These are phyloP conservation scores for Cyclanthera cordifolia DNA, from an alignment of 306 rosid genomes.

Conservation along the genomic window DNA sequence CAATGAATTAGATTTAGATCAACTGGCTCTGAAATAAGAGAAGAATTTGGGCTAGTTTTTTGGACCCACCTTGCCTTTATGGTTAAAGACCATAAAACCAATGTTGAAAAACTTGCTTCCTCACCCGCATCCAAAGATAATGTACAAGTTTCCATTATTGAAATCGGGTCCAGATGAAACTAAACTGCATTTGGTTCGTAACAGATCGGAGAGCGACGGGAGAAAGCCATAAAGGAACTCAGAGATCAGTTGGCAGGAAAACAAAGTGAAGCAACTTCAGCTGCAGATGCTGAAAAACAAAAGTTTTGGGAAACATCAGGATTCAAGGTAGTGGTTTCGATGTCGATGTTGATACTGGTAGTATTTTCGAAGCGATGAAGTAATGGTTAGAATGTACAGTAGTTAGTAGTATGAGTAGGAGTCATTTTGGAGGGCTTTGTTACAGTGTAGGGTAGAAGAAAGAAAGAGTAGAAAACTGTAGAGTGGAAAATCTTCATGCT, in stretches of 20 bases:
- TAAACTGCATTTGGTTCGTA: not conserved
- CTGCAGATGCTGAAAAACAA: constrained; percentile 34
- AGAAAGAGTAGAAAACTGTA: no score
- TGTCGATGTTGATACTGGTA: constrained; percentile 83
- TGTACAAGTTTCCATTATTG: not conserved
- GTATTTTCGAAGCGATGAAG: constrained; percentile 75
- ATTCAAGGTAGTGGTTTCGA: constrained; percentile 62
- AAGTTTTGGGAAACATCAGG: constrained; percentile 83
- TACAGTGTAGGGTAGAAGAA: not conserved
- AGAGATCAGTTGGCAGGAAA: constrained; percentile 61
- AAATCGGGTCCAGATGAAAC: not conserved
- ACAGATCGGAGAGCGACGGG: constrained; percentile 87
- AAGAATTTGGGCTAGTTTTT: constrained; percentile 4
- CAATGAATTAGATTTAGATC: not conserved
- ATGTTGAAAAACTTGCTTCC: not conserved
- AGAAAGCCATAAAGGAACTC: constrained; percentile 78
- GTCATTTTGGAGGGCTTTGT: not conserved
- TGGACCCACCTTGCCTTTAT: constrained; percentile 6
- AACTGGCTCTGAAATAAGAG: not conserved
- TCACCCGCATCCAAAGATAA: not conserved
- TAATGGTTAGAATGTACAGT: constrained; percentile 10
- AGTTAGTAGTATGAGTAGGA: not conserved
- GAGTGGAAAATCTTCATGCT: not conserved
- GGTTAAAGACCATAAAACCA: not conserved
- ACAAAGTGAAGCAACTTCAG: constrained; percentile 28